Evolutionary conservation across 2,329 filamentous ascomycete species (phyloP).

Genomic region (Arthroderma uncinatum): DNA sequence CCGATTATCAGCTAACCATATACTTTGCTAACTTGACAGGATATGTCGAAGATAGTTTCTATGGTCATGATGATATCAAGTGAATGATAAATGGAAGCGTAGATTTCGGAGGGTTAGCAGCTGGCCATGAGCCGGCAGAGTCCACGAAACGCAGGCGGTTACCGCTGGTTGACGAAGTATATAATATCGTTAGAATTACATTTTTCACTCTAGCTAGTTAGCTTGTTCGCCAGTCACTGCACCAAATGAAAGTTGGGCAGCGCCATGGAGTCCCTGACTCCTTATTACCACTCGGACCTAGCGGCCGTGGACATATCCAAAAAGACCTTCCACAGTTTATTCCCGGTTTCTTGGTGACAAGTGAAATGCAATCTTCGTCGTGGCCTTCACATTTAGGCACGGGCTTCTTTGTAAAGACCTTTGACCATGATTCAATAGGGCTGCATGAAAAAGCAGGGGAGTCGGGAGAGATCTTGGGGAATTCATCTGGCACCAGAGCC

Average conservation of each 20-base stretch:
- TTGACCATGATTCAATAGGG: constrained; percentile 63
- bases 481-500: neutral
- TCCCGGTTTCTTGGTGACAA: constrained; percentile 80
- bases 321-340: constrained; percentile 61
- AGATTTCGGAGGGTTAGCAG: no score
- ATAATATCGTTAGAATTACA: neutral
- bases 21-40: neutral
- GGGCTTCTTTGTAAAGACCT: constrained; percentile 63
- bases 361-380: constrained; percentile 69
- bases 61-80: no score
- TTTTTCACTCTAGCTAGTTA: neutral
- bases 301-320: constrained; percentile 61
- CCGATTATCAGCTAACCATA: neutral
- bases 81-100: no score
- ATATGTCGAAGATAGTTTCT: no score
- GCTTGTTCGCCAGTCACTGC: constrained; percentile 46
- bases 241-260: constrained; percentile 72
- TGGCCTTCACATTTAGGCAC: constrained; percentile 73
- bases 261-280: constrained; percentile 78
- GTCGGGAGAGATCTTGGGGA: neutral
- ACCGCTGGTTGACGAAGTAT: no score
- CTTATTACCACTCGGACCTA: constrained; percentile 76
- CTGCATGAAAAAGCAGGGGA: neutral
- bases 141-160: neutral
- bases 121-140: no score